Evolutionary conservation across 257 asterid genomes (phyloP), one percentile per base, ranked within the genome.

Genomic region (Solanum microdontum): DNA sequence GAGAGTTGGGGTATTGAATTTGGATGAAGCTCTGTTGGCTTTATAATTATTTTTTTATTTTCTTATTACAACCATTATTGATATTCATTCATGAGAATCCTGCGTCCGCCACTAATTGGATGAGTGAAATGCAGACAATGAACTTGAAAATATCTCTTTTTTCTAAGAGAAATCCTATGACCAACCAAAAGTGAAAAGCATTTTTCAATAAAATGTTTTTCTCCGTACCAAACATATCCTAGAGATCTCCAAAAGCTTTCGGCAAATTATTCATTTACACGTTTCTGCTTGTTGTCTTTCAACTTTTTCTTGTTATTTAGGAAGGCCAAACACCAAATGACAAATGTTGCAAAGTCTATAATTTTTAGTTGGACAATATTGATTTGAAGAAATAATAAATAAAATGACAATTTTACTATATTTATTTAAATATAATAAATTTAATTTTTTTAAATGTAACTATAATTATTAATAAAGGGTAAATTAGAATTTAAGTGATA

Each of bases 61-160:
- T 40, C 5, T 11, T 43, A 43, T 43, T 3, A 11, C 2, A 43
- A 43, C 48, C 48, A 43, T 43, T 40, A 11, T 10, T 40, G 48
- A 40, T 40, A 11, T 40, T 1, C 1, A 40, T 43, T 43, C 15
- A 11, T 43, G 0, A 43, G 45, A 39, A 39, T 39, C 0, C 0
- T 43, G 5, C 15, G 15, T 43, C 51, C 51, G 5, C 0, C 14
- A 11, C 48, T 40, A 0, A 40, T 48, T 51, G 62, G 0, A 17
- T 6, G 8, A 6, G 23, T 51, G n/a, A 2, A 51, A 2, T 17
- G n/a, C 3, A 1, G 9, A 51, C 23, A 51, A 51, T 51, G 4
- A 55, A 17, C 10, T 55, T 55, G 23, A 55, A 55, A 17, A 55
- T 55, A 17, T 17, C 64, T 17, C 1, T 51, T 51, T 15, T 48